Conservation (phyloP, 106 monocot genomes). For the Dendrobium nobile region DNA sequence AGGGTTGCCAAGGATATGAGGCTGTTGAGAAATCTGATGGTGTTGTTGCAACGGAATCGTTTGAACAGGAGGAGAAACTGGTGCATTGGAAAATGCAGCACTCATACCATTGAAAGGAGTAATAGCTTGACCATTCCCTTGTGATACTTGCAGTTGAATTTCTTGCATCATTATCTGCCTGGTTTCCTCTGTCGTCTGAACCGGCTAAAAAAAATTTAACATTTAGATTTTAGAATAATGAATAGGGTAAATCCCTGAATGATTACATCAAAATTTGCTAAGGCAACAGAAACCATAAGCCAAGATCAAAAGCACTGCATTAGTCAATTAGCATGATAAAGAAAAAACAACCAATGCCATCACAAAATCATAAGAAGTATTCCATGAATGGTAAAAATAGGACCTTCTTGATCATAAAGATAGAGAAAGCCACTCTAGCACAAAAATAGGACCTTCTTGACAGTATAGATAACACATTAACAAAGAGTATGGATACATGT, state of each 20-base stretch:
- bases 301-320: background rate
- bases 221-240: conserved; percentile 2
- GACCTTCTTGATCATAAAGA: background rate
- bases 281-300: background rate
- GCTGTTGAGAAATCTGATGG: conserved; percentile 33
- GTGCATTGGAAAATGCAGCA: conserved; percentile 35
- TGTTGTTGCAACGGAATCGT: conserved; percentile 47
- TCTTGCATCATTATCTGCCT: conserved; percentile 82
- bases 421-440: background rate
- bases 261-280: background rate
- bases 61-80: conserved; percentile 30
- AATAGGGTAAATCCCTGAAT: background rate
- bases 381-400: background rate
- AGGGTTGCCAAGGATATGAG: conserved; percentile 42
- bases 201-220: conserved; percentile 28
- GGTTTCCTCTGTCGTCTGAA: conserved; percentile 60
- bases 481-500: background rate
- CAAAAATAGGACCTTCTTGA: background rate
- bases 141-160: conserved; percentile 62
- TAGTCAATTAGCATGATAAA: background rate
- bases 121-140: conserved; percentile 39
- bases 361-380: background rate
- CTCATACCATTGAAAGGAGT: conserved; percentile 40
- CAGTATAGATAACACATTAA: background rate
- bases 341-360: background rate